A percentile compares a stretch with the other conserved stretches of the same genome.
phyloP scores from a whole-genome alignment of 805 yeast species.

The Candida nitratophila region DNA sequence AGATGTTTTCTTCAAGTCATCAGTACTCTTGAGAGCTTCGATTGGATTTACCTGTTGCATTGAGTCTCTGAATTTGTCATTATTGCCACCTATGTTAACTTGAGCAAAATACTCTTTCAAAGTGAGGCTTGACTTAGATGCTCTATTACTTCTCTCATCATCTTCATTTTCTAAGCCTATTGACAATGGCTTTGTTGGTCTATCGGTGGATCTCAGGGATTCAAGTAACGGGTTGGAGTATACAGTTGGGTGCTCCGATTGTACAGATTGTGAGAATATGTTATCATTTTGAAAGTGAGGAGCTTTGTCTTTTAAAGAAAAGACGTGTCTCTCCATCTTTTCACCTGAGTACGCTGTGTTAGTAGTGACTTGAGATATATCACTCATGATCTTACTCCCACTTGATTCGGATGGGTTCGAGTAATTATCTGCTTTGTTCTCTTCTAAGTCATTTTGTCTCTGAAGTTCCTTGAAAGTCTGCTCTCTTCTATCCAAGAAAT shows the following conservation, averaged over 20 bases:
- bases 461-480: constrained; percentile 24
- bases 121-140: background rate
- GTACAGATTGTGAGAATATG: constrained; percentile 18
- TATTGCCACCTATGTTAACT: constrained; percentile 31
- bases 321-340: too few relatives aligned
- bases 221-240: constrained; percentile 16
- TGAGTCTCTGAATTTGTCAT: constrained; percentile 26
- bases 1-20: background rate
- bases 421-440: constrained; percentile 3
- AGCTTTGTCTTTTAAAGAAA: too few relatives aligned
- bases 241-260: constrained; percentile 5
- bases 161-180: background rate
- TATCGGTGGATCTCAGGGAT: constrained; percentile 11
- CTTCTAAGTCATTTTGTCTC: constrained; percentile 19
- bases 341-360: background rate
- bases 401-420: background rate
- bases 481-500: constrained; percentile 19
- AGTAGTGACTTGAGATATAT: background rate
- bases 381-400: background rate
- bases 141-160: background rate
- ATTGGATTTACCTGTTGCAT: constrained; percentile 12
- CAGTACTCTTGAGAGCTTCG: background rate
- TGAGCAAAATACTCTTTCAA: constrained; percentile 47
- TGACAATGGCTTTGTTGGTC: constrained; percentile 11
- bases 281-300: constrained; percentile 13